Base-by-base conservation (phyloP, 2,329 filamentous ascomycete species). In the Leptodontidium sp. region DNA sequence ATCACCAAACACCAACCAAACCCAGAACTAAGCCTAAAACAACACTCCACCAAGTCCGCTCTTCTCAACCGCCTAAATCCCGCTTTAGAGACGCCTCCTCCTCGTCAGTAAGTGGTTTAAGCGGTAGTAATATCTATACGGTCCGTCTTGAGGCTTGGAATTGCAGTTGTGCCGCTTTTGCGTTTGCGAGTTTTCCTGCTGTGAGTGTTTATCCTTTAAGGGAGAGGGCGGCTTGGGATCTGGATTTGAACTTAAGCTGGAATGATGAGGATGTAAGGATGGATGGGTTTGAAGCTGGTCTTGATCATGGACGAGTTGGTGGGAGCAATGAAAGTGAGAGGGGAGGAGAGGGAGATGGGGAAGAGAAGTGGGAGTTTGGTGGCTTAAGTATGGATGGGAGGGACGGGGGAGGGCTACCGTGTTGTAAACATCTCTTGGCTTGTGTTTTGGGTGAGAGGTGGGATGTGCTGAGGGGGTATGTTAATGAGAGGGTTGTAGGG, bases 401-500 rank as follows among this genome's bases (percentile, higher is more conserved):
- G 12, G 58, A 65, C 2, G 76, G 72, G 7, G 75, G 74, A 3
- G 76, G 76, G 2, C 74, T 86, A 68, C 86, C 88, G 74, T 92
- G 81, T 66, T 99, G 95, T 79, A 98, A 98, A 81, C 95, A 99
- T 80, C 80, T 98, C 5, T 85, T 98, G 17, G 95, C 95, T 1
- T 97, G 93, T 78, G 80, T 95, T 50, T 79, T 98, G 66, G 90
- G 85, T 6, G 90, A 93, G 78, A 83, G 84, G 58, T 94, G 92
- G 82, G 79, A 71, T 2, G 78, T 89, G 35, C 85, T 96, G 73
- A 85, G 84, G 4, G 75, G 75, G 0, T 87, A 86, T 74, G 84
- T 91, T 17, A 84, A 86, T 67, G 84, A 87, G 73, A 84, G 82
- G 75, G 75, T 77, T 50, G 84, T 91, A 17, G 82, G 84, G 29